phyloP scores from a whole-genome alignment of 2,329 filamentous ascomycete species.

The Fusarium sp. region DNA sequence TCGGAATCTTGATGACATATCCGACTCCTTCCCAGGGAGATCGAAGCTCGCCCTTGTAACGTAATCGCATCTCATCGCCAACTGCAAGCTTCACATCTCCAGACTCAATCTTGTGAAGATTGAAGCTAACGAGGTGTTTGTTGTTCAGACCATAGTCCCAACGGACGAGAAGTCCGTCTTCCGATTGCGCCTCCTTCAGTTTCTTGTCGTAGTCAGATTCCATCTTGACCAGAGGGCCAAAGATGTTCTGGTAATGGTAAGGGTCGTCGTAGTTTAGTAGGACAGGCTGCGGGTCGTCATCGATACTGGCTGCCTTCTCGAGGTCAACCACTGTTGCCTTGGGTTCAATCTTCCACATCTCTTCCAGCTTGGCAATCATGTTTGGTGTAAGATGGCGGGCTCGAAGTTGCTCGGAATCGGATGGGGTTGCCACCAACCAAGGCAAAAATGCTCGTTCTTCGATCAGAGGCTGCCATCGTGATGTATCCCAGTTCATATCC shows the following conservation, averaged over 20 bases:
- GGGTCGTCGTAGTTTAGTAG: slow-evolving; percentile 95
- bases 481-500: slow-evolving; percentile 99
- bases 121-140: slow-evolving; percentile 95
- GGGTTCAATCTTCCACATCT: slow-evolving; percentile 98
- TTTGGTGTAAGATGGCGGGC: slow-evolving; percentile 93
- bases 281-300: slow-evolving; percentile 95
- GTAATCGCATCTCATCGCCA: slow-evolving; percentile 97
- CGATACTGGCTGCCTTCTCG: slow-evolving; percentile 90
- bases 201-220: slow-evolving; percentile 99
- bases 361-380: slow-evolving; percentile 95
- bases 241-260: slow-evolving; percentile 99
- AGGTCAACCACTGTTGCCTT: slow-evolving; percentile 89
- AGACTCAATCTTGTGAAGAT: slow-evolving; percentile 95
- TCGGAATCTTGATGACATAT: slow-evolving; percentile 99
- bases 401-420: slow-evolving; percentile 94
- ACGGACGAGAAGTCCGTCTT: slow-evolving; percentile 92
- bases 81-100: slow-evolving; percentile 98
- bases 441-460: slow-evolving; percentile 94
- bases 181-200: slow-evolving; percentile 96
- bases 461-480: slow-evolving; percentile 96
- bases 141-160: slow-evolving; percentile 98
- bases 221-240: slow-evolving; percentile 97
- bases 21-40: slow-evolving; percentile 96
- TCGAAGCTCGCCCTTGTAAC: slow-evolving; percentile 94
- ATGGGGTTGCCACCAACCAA: slow-evolving; percentile 91